Evolutionary conservation across 2,329 filamentous ascomycete species (phyloP).

Genomic region (Colletotrichum gigasporum): DNA sequence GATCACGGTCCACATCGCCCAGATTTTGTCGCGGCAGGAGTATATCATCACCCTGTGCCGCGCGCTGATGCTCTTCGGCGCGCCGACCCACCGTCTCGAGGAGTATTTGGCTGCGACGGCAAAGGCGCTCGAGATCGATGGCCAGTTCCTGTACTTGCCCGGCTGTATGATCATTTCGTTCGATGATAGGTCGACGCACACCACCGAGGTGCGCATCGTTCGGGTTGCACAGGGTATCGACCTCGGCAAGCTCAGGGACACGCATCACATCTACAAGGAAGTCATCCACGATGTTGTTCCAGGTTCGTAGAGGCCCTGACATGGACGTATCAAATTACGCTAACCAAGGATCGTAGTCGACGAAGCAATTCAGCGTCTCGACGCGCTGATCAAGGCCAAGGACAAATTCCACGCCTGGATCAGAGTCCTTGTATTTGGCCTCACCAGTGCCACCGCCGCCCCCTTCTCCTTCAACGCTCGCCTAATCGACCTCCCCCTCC

Average conservation of each 20-base stretch:
- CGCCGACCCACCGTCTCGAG: conserved; percentile 88
- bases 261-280: conserved; percentile 71
- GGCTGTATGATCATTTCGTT: conserved; percentile 95
- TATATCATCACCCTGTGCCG: conserved; percentile 87
- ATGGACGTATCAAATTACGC: too few relatives aligned
- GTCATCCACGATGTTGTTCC: conserved; percentile 69
- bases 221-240: conserved; percentile 66
- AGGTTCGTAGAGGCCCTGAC: too few relatives aligned
- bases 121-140: conserved; percentile 83
- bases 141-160: conserved; percentile 88
- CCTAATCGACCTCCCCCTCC: conserved; percentile 76
- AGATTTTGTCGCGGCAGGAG: conserved; percentile 79
- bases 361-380: conserved; percentile 62
- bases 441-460: conserved; percentile 76
- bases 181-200: conserved; percentile 73
- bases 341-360: too few relatives aligned
- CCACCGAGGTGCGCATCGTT: conserved; percentile 73
- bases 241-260: conserved; percentile 68
- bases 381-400: conserved; percentile 62
- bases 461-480: conserved; percentile 80
- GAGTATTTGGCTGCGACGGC: conserved; percentile 90
- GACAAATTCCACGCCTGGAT: conserved; percentile 63
- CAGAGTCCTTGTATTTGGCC: conserved; percentile 73
- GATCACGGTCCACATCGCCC: conserved; percentile 63
- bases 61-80: conserved; percentile 87